Evolutionary conservation across 352 stramenopile genomes (phyloP).

Genomic region (Phytophthora litchii): DNA sequence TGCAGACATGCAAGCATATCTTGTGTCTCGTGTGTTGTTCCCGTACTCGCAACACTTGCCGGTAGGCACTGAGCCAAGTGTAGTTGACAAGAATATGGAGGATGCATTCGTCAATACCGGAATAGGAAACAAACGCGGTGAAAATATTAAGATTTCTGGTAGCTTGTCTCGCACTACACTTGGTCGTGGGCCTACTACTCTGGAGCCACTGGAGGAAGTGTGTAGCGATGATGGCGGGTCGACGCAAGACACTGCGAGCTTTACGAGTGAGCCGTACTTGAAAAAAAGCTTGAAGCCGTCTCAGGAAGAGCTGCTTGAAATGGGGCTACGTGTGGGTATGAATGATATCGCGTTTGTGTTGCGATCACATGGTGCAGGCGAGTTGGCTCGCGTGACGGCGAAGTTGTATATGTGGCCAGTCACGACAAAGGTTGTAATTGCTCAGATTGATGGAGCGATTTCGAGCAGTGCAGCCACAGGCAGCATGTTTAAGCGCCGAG

Average conservation of each 20-base stretch:
- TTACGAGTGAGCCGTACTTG: slow-evolving; percentile 45
- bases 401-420: slow-evolving; percentile 79
- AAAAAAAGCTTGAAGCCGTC: slow-evolving; percentile 69
- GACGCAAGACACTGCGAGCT: slow-evolving; percentile 48
- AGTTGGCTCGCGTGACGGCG: slow-evolving; percentile 48
- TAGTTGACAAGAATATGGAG: slow-evolving; percentile 5
- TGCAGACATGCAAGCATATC: slow-evolving; percentile 60
- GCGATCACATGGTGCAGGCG: slow-evolving; percentile 18
- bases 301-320: slow-evolving; percentile 60
- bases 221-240: slow-evolving; percentile 38
- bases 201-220: slow-evolving; percentile 34
- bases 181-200: slow-evolving; percentile 1
- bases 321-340: slow-evolving; percentile 60
- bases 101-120: neutral
- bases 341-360: slow-evolving; percentile 82
- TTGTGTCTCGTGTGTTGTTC: slow-evolving; percentile 73
- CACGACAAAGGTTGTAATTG: slow-evolving; percentile 78
- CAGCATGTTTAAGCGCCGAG: slow-evolving; percentile 54
- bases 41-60: slow-evolving; percentile 55
- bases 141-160: slow-evolving; percentile 1
- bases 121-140: neutral
- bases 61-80: slow-evolving; percentile 14
- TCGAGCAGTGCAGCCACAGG: slow-evolving; percentile 45
- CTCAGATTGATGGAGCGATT: slow-evolving; percentile 84
- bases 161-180: slow-evolving; percentile 10